Base-by-base conservation (phyloP, 2,329 filamentous ascomycete genomes). In the Claviceps arundinis region DNA sequence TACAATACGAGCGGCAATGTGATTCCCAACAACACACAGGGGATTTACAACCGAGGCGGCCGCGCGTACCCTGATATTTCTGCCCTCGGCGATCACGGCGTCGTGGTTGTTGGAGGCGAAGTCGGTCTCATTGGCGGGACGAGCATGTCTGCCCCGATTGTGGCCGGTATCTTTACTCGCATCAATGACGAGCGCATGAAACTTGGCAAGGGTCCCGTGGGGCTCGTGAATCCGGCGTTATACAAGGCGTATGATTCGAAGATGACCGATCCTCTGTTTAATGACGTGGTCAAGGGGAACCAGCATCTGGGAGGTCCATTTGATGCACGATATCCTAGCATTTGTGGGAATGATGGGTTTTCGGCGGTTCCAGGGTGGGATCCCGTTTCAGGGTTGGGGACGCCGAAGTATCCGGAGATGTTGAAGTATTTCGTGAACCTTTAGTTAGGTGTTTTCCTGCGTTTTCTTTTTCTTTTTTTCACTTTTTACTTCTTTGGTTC, bases 51-150 rank as follows among this genome's bases (percentile, higher is more conserved):
- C 60, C 71, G 71, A 56, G 68, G 65, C 4, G 65, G 69, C 50
- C 68, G 74, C 26, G 74, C 70, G 1, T 75, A 69, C 56, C 75
- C 75, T 1, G 75, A 78, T 51, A 64, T 74, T n/a, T 59, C 65
- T 2, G 70, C 69, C 26, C 70, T 72, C 24, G 72, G 71, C 2
- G 70, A 69, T 5, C 70, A 68, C 47, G 72, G 68, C 54, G 65
- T 70, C 46, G 62, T 74, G 6, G 70, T 71, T 1, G 60, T 73
- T 37, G 61, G 73, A 47, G 72, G 72, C 19, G 58, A 60, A 5
- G 72, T 72, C 51, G 57, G 59, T 0, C 63, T 72, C 30, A 68
- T 73, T 0, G 75, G 68, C 48, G 77, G 76, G 14, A 81, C 78
- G 0, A 75, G 71, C 48, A 64, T 63, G 37, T 61, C 65, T 5